Evolutionary conservation across 129 eudicot species (phyloP).

Genomic region (Saposhnikovia divaricata): DNA sequence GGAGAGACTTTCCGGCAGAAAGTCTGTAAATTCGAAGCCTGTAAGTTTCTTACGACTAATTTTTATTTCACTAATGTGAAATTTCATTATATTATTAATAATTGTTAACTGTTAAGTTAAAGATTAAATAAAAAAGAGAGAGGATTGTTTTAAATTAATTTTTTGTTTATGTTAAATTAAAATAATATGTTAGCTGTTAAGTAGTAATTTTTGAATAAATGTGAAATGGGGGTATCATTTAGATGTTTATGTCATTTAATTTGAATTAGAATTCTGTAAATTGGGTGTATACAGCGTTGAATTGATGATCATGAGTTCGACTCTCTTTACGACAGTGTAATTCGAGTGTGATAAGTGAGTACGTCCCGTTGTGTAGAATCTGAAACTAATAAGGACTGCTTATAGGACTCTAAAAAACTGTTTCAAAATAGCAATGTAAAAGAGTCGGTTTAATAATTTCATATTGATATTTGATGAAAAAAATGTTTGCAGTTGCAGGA

Average conservation of each 20-base stretch:
- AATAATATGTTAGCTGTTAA: not conserved
- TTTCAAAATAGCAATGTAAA: not conserved
- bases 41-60: conserved; percentile 19
- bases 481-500: not conserved
- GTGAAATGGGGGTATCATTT: too few relatives aligned
- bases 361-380: too few relatives aligned
- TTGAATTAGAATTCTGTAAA: too few relatives aligned
- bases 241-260: not conserved
- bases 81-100: not conserved
- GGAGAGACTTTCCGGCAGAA: conserved; percentile 15
- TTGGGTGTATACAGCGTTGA: not conserved
- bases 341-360: too few relatives aligned
- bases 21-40: conserved; percentile 18
- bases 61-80: not conserved
- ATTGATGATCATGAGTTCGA: too few relatives aligned
- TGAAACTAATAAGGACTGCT: too few relatives aligned
- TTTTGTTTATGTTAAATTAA: too few relatives aligned
- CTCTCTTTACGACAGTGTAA: too few relatives aligned
- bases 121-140: not conserved
- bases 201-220: too few relatives aligned
- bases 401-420: too few relatives aligned
- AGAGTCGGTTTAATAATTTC: not conserved
- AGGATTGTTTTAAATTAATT: not conserved
- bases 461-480: not conserved
- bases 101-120: not conserved